A percentile compares a stretch with the other conserved stretches of the same genome.
phyloP scores from a whole-genome alignment of 371 early-diverging fungal species.

The Lichtheimia ornata region DNA sequence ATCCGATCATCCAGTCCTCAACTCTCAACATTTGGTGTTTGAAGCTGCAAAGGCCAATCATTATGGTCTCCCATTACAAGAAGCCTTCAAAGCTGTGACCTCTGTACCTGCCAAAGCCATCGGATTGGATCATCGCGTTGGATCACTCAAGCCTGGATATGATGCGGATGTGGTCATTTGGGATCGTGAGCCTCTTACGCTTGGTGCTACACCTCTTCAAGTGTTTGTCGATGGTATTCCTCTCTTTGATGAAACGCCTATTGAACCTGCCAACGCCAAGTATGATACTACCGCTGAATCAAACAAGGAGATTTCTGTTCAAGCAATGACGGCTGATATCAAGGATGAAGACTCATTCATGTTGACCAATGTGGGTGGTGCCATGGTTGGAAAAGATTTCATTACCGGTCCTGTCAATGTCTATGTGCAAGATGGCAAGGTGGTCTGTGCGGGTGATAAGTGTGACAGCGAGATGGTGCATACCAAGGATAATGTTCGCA shows the following conservation, averaged over 20 bases:
- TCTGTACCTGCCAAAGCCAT: conserved; percentile 71
- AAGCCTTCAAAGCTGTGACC: conserved; percentile 69
- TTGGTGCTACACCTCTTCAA: conserved; percentile 71
- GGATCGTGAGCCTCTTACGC: conserved; percentile 60
- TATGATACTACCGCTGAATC: background rate
- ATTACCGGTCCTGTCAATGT: background rate
- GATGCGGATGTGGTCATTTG: conserved; percentile 80
- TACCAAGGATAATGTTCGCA: background rate
- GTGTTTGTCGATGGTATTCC: conserved; percentile 73
- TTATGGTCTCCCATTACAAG: conserved; percentile 62
- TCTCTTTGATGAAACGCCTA: conserved; percentile 40
- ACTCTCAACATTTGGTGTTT: conserved; percentile 68
- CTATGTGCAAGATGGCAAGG: background rate
- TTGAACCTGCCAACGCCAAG: conserved; percentile 6
- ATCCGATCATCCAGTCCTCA: conserved; percentile 76
- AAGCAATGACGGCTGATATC: background rate
- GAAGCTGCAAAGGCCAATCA: conserved; percentile 75
- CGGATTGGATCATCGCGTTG: conserved; percentile 70
- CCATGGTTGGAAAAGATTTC: conserved; percentile 18
- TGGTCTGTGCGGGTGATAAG: conserved; percentile 32
- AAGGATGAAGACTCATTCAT: conserved; percentile 2
- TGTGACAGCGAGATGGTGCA: background rate
- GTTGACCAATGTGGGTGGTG: conserved; percentile 39
- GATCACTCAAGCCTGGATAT: conserved; percentile 62
- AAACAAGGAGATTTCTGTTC: background rate